Evolutionary conservation across 2,329 filamentous ascomycete species (phyloP).

Genomic region (Arthroderma sp.): DNA sequence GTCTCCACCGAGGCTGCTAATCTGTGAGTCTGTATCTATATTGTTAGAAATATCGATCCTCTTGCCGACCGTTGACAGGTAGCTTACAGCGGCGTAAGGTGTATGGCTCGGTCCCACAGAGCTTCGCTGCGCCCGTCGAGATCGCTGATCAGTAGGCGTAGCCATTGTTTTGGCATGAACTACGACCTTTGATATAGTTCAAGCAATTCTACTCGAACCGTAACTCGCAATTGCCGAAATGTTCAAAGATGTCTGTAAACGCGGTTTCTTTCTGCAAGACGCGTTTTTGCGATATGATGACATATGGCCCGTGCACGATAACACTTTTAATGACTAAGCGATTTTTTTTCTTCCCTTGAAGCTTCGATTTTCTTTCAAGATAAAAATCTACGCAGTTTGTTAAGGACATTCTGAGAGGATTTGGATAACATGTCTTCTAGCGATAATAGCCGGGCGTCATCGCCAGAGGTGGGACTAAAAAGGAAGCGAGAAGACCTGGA

Average conservation of each 20-base stretch:
- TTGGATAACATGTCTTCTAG: background rate
- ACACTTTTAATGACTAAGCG: background rate
- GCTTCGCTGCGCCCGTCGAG: background rate
- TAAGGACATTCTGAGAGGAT: too few species aligned
- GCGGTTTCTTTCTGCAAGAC: background rate
- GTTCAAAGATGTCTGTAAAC: too few species aligned
- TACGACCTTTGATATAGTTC: too few species aligned
- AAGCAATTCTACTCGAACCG: too few species aligned
- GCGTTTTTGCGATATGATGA: background rate
- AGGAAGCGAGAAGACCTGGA: conserved; percentile 14
- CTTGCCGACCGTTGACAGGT: too few species aligned
- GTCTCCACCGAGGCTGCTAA: conserved; percentile 19
- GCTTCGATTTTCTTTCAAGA: background rate
- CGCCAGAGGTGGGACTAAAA: conserved; percentile 3
- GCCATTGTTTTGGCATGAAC: background rate
- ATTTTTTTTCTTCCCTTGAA: background rate
- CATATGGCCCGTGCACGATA: background rate
- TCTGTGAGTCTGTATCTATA: conserved; percentile 19
- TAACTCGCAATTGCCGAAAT: too few species aligned
- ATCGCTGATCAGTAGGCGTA: background rate
- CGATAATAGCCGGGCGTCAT: background rate
- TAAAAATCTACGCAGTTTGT: background rate
- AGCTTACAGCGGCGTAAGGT: conserved; percentile 1
- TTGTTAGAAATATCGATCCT: background rate
- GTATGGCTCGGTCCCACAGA: conserved; percentile 1